Evolutionary conservation across 2,329 filamentous ascomycete genomes (phyloP).

Genomic region (Hymenoscyphus infarciens): DNA sequence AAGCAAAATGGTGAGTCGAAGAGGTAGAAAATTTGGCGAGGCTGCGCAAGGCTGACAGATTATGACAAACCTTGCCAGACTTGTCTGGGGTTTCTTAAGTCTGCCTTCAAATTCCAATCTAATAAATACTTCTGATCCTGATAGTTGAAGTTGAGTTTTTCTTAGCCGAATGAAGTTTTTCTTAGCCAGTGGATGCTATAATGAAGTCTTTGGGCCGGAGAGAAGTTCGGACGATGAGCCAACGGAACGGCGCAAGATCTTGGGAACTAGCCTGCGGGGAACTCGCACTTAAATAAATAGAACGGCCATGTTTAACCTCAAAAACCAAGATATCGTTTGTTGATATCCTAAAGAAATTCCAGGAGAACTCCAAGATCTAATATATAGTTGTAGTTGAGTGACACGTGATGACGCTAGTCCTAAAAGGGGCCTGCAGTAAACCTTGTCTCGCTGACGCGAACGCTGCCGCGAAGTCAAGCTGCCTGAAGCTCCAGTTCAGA

Average conservation of each 20-base stretch:
- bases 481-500: conserved; percentile 26
- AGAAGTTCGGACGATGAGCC: neutral
- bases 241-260: neutral
- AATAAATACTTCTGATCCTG: no score
- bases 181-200: neutral
- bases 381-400: neutral
- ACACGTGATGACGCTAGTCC: conserved; percentile 5
- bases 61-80: neutral
- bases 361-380: neutral
- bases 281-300: neutral
- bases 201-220: neutral
- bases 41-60: conserved; percentile 12
- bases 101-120: no score
- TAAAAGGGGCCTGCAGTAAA: conserved; percentile 11
- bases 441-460: conserved; percentile 10
- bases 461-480: conserved; percentile 28
- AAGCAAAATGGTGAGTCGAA: neutral
- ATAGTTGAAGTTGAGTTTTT: no score
- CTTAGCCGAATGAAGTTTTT: no score
- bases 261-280: neutral
- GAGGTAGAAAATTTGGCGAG: conserved; percentile 10
- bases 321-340: no score
- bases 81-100: no score
- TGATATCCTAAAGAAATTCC: no score
- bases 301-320: no score